Evolutionary conservation across 1,284 basidiomycete genomes (phyloP), one percentile per base, ranked within the genome.

Genomic region (Peniophora sp.): DNA sequence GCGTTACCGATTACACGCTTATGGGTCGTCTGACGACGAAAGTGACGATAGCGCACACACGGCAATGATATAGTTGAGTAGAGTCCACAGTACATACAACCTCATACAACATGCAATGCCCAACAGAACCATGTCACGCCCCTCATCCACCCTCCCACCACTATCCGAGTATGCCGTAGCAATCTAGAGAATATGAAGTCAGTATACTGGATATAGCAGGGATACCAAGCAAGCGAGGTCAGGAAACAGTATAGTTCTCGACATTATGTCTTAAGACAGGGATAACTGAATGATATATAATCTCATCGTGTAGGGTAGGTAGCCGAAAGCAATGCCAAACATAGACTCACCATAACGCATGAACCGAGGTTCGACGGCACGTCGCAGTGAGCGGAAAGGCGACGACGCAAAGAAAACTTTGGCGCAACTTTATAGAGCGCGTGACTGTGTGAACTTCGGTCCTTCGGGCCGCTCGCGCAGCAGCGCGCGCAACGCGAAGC

Each of bases 251-350:
- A 17, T 8, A 17, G 38, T 16, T 41, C n/a, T 41, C 38, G 38
- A 41, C 38, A 41, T 41, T 17, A 20, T 20, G 19, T 41, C n/a
- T 41, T 41, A 41, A 41, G 38, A 41, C 38, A 41, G 38, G 56
- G 56, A 57, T 57, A 57, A 57, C 56, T 57, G 56, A 56, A 51
- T 45, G 24, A 45, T 10, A 32, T 38, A 39, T 43, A 24, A n/a
- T 57, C 45, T 57, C 56, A 56, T 57, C 56, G 25, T 16, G n/a
- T 35, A 45, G 44, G 16, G 25, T 19, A n/a, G 12, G 39, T 6
- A 25, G 19, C 20, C 32, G 9, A 17, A 20, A 8, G 17, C n/a
- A 16, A 35, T 24, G 24, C 17, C 14, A 34, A 41, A 16, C 16
- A 38, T n/a, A 41, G 27, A 47, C 45, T 50, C 49, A 45, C 39